phyloP scores from a whole-genome alignment of 345 rosid species.

The Toxicodendron radicans region DNA sequence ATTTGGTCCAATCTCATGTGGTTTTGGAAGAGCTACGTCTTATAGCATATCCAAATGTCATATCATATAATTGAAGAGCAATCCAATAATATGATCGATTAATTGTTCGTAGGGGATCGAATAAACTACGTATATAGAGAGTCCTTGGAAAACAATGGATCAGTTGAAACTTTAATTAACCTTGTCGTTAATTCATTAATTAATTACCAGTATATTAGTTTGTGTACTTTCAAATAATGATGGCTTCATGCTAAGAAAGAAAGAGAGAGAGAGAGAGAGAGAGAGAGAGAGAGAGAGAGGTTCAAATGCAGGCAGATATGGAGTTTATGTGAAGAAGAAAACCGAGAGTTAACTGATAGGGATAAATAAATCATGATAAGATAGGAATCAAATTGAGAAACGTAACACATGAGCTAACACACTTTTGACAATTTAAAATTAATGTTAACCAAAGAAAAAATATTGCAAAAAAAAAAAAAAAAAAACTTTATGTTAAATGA shows the following conservation, averaged over 20 bases:
- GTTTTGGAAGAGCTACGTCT: no score
- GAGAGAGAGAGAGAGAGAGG: neutral
- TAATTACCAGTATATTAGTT: no score
- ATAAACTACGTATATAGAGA: no score
- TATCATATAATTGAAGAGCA: neutral
- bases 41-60: neutral
- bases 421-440: conserved; percentile 3
- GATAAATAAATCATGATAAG: conserved; percentile 5
- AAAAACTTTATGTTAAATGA: neutral
- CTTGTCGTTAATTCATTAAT: no score
- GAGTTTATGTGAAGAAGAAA: neutral
- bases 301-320: conserved; percentile 13
- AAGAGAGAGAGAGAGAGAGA: no score
- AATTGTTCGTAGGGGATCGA: no score
- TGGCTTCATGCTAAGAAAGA: neutral
- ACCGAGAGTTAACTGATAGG: neutral
- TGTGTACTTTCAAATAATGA: neutral
- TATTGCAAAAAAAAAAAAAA: conserved; percentile 1
- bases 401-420: conserved; percentile 6
- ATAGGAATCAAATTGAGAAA: conserved; percentile 20
- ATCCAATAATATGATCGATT: neutral
- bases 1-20: no score
- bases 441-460: neutral
- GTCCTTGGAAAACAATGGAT: no score
- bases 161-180: no score